phyloP scores from a whole-genome alignment of 2,329 filamentous ascomycete species.

The Pyrenochaeta sp. region DNA sequence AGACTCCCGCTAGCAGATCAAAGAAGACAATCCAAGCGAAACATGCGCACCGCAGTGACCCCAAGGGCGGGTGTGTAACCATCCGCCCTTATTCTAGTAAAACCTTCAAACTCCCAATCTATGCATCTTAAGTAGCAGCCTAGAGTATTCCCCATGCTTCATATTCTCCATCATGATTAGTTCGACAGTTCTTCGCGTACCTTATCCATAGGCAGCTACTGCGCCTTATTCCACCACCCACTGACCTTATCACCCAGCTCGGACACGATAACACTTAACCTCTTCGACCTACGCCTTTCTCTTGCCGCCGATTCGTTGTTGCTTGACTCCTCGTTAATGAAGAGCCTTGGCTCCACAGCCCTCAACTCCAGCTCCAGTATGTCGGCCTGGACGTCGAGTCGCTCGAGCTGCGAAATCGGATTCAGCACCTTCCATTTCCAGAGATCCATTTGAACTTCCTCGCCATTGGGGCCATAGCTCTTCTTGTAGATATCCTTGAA shows the following conservation, averaged over 20 bases:
- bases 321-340: constrained; percentile 6
- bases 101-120: no score
- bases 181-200: no score
- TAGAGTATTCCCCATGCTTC: no score
- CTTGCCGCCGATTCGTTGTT: constrained; percentile 11
- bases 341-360: constrained; percentile 31
- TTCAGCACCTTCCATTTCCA: constrained; percentile 37
- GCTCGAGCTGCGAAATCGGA: constrained; percentile 32
- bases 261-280: constrained; percentile 33
- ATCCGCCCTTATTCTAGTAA: no score
- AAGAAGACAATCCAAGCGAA: no score
- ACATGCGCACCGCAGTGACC: no score
- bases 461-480: constrained; percentile 33
- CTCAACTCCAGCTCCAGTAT: constrained; percentile 34
- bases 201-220: no score
- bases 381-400: constrained; percentile 30
- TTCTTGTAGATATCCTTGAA: constrained; percentile 39
- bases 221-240: constrained; percentile 37
- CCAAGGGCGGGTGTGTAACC: no score
- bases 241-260: constrained; percentile 33
- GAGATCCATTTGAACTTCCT: constrained; percentile 26
- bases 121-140: no score
- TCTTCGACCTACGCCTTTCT: constrained; percentile 30
- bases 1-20: no score
- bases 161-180: no score